Percentiles rank a stretch among this genome's conserved stretches.
Evolutionary conservation across 495 filamentous ascomycete species (phyloP).

Genomic region (Daldinia loculata): DNA sequence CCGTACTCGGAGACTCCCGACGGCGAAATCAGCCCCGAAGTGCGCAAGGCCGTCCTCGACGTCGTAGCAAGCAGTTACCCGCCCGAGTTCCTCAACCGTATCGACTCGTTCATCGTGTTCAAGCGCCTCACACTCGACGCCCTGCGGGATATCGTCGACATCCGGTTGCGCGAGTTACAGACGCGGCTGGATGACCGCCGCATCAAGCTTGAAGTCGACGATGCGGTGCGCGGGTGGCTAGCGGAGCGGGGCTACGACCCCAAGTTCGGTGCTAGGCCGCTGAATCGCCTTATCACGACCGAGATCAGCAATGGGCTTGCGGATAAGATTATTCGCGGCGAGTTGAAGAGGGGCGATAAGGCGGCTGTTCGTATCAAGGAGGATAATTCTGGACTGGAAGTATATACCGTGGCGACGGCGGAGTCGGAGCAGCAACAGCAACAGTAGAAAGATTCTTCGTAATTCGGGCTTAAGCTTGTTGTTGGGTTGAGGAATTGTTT

Average conservation of each 20-base stretch:
- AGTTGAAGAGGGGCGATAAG: slow-evolving; percentile 76
- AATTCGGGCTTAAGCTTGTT: not conserved
- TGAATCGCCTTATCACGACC: slow-evolving; percentile 89
- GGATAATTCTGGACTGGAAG: slow-evolving; percentile 60
- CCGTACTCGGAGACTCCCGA: slow-evolving; percentile 66
- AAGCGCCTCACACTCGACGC: slow-evolving; percentile 79
- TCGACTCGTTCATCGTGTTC: slow-evolving; percentile 98
- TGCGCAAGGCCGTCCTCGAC: slow-evolving; percentile 84
- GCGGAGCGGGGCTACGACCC: slow-evolving; percentile 90
- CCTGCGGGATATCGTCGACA: slow-evolving; percentile 91
- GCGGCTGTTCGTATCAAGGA: slow-evolving; percentile 73
- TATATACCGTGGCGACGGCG: slow-evolving; percentile 28
- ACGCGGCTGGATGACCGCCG: slow-evolving; percentile 83
- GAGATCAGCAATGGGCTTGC: slow-evolving; percentile 88
- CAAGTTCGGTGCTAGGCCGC: slow-evolving; percentile 88
- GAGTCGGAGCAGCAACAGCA: slow-evolving; percentile 4
- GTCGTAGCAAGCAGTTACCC: slow-evolving; percentile 81
- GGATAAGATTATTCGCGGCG: slow-evolving; percentile 88
- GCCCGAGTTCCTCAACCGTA: slow-evolving; percentile 94
- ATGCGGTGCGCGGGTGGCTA: slow-evolving; percentile 82
- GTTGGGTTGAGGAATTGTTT: not conserved
- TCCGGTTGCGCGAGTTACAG: slow-evolving; percentile 86
- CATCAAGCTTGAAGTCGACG: slow-evolving; percentile 75
- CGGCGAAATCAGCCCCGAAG: slow-evolving; percentile 71
- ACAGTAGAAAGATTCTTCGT: not conserved